These are phyloP conservation scores for Fusarium mundagurra DNA, from an alignment of 2,329 filamentous ascomycete species.

Conservation along the genomic window DNA sequence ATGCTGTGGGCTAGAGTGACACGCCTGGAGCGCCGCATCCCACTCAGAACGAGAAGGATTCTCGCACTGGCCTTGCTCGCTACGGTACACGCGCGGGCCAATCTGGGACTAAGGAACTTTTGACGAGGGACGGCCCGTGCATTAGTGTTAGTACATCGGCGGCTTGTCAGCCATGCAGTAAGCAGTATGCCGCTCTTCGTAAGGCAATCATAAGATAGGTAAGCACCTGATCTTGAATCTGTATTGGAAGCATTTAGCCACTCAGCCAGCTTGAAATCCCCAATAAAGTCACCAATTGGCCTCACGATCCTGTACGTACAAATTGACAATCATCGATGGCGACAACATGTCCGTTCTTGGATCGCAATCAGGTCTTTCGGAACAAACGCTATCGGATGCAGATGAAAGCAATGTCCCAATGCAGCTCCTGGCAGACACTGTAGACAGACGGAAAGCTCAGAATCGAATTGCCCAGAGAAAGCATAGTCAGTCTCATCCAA, in stretches of 20 bases:
- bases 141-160: background rate
- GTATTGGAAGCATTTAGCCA: background rate
- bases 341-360: background rate
- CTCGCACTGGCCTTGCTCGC: background rate
- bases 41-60: background rate
- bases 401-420: background rate
- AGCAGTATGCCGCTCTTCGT: background rate
- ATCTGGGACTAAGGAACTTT: background rate
- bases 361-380: background rate
- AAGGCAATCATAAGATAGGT: background rate
- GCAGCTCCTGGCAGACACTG: background rate
- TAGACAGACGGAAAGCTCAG: background rate
- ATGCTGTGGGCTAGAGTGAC: background rate
- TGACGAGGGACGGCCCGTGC: background rate
- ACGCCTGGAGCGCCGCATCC: background rate
- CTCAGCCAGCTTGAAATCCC: background rate
- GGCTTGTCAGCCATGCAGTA: background rate
- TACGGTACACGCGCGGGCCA: too few relatives aligned
- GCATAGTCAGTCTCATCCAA: background rate
- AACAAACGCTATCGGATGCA: background rate
- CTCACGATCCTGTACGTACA: background rate
- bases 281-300: too few relatives aligned
- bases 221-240: background rate
- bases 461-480: background rate
- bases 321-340: background rate